Conservation (phyloP, 106 monocot genomes). For the Alisma plantagoaquatica region DNA sequence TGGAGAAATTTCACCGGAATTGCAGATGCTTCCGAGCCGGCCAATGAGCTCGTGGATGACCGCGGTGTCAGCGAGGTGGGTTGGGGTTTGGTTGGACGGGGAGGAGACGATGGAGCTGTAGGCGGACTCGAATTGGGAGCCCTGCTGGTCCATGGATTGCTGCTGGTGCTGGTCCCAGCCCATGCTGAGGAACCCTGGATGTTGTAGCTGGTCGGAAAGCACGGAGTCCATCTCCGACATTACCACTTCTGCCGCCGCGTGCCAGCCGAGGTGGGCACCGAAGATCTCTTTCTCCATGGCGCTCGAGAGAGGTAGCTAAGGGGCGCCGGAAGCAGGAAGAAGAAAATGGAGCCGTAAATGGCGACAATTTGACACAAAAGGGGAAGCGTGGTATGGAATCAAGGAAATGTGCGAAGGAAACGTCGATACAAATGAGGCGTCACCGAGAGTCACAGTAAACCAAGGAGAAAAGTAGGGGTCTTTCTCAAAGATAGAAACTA, state of each 20-base stretch:
- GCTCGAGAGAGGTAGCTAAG: background rate
- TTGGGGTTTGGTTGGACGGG: constrained; percentile 4
- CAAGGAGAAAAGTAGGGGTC: too few species aligned
- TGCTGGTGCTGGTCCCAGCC: constrained; percentile 16
- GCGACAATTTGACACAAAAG: too few species aligned
- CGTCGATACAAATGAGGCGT: too few species aligned
- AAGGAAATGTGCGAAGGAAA: too few species aligned
- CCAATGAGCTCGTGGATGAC: constrained; percentile 23
- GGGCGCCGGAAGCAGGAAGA: background rate
- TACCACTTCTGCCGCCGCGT: background rate
- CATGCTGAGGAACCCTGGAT: constrained; percentile 14
- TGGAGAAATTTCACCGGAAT: constrained; percentile 29
- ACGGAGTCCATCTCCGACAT: constrained; percentile 5
- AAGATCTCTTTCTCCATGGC: constrained; percentile 16
- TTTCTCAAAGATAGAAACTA: too few species aligned
- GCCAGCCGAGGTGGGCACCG: background rate
- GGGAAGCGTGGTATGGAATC: too few species aligned
- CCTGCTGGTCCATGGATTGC: constrained; percentile 3
- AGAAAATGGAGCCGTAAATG: too few species aligned
- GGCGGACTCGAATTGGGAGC: constrained; percentile 17
- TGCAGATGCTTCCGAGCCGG: constrained; percentile 26
- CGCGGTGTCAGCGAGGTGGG: background rate
- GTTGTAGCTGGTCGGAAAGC: constrained; percentile 4
- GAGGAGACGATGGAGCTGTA: constrained; percentile 23
- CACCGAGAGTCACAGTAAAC: too few species aligned